Evolutionary conservation across 495 filamentous ascomycete species (phyloP), one percentile per base, ranked within the genome.

Genomic region (Penicilliopsis zonata): DNA sequence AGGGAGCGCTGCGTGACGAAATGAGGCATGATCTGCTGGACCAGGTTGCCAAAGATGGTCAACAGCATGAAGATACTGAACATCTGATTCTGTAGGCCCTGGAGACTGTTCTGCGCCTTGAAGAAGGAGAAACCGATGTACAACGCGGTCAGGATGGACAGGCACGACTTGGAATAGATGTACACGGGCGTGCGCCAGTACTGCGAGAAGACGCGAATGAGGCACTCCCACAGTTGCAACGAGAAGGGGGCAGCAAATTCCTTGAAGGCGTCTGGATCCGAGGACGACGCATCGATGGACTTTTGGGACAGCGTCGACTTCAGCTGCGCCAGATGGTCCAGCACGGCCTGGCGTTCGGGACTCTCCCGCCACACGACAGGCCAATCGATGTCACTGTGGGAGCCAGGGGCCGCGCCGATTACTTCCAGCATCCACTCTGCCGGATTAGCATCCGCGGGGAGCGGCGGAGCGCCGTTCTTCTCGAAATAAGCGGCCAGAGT

Each of bases 381-480:
- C 88, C 88, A 96, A 51, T 96, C 84, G 34, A 80, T 71, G 25
- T 82, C 72, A 35, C 74, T 80, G 38, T 68, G 51, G 9, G 74
- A 75, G 33, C 83, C 84, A n/a, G 87, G 86, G 1, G 87, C 86
- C 16, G 85, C 86, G 38, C 87, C 88, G 46, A 88, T 93, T 30
- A 85, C 78, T 47, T 94, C 86, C 21, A 96, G 65, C 83, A 96
- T 94, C 82, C 83, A 94, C 57, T 96, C 88, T 13, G 88, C 88
- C 17, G 86, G 86, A 39, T 71, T 94, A n/a, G 83, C 80, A 10
- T 80, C 76, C 48, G 47, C 7, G 69, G 82, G 57, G 69, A 94
- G 41, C 43, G 73, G 64, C 13, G 66, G 58, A 3, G 80, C 82
- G 28, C 86, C 80, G 46, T 87, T 80, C 29, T 66, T 63, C 55